Evolutionary conservation across 441 rosid species (phyloP), one percentile per base, ranked within the genome.

Genomic region (Gossypium gossypioides): DNA sequence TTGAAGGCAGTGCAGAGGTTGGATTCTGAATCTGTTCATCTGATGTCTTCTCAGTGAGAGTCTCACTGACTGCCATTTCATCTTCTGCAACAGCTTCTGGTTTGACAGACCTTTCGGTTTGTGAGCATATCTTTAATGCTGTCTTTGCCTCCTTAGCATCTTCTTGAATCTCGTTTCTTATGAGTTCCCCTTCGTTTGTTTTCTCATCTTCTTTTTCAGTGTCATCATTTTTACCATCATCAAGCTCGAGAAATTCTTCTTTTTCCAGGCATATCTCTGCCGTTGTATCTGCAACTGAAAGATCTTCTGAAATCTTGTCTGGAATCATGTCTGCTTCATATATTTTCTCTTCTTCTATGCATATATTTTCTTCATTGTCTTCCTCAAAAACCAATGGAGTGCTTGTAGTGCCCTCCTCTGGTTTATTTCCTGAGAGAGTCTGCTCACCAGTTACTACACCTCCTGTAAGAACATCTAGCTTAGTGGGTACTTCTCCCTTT

Each of bases 51-150:
- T 55, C 32, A 3, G 69, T 46, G 8, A 51, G 48, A 27, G 68
- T 52, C 63, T 7, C 74, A 55, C 34, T 79, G 37, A 75, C 72
- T 55, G 59, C n/a, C 65, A 9, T 54, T 58, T 80, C 72, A 32
- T 68, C 79, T 76, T 80, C 72, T 66, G 46, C 75, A 55, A 69
- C 62, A 62, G 68, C 48, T 69, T 77, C 76, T 61, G 40, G 21
- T 4, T 48, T 63, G 12, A 1, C 27, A 19, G 55, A 16, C 54
- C 74, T 71, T 54, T 70, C 70, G 62, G 58, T 46, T 64, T 66
- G 57, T 25, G 16, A 19, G 60, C 64, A 44, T 21, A 24, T 50
- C 34, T 57, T 64, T 29, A 68, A 72, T 54, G 51, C 8, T 64
- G 59, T 16, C 15, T 12, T 68, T 69, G 62, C 55, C 44, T 29